A percentile compares a stretch with the other conserved stretches of the same genome.
Conservation (phyloP, 345 rosid genomes). For the Citrus australasica region DNA sequence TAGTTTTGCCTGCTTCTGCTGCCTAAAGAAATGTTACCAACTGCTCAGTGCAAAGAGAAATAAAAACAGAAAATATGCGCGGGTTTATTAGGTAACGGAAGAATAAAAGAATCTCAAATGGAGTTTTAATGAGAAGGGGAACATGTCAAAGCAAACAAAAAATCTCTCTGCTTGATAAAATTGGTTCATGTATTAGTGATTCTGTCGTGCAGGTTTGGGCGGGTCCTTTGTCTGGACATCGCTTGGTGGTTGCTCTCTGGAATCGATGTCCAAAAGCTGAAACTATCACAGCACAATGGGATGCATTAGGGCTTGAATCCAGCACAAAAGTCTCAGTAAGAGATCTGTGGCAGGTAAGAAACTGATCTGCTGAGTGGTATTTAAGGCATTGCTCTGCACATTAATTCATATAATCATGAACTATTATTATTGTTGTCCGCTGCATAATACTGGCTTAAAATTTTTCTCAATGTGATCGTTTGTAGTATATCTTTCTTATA, state of each 20-base stretch:
- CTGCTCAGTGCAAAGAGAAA: not conserved
- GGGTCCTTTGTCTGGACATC: conserved; percentile 78
- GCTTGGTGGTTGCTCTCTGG: conserved; percentile 82
- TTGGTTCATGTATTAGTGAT: not conserved
- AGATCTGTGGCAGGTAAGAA: conserved; percentile 84
- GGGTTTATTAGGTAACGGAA: not conserved
- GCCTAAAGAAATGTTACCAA: not conserved
- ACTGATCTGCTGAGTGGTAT: not conserved
- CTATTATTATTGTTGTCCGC: not conserved
- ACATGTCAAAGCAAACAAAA: not conserved
- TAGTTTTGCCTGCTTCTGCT: not conserved
- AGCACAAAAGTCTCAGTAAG: conserved; percentile 60
- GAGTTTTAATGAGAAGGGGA: not conserved
- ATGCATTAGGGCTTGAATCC: conserved; percentile 69
- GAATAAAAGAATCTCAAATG: not conserved
- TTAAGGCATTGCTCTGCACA: not conserved
- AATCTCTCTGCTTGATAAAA: not conserved
- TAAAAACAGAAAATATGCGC: not conserved
- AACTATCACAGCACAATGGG: conserved; percentile 70
- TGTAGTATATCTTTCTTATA: not conserved
- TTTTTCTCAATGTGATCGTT: not conserved
- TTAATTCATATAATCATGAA: not conserved
- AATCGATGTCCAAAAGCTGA: conserved; percentile 71
- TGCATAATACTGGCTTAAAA: not conserved
- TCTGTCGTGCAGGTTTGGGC: conserved; percentile 72